Evolutionary conservation across 2,329 filamentous ascomycete genomes (phyloP).

Genomic region (Fusarium verticillioides): DNA sequence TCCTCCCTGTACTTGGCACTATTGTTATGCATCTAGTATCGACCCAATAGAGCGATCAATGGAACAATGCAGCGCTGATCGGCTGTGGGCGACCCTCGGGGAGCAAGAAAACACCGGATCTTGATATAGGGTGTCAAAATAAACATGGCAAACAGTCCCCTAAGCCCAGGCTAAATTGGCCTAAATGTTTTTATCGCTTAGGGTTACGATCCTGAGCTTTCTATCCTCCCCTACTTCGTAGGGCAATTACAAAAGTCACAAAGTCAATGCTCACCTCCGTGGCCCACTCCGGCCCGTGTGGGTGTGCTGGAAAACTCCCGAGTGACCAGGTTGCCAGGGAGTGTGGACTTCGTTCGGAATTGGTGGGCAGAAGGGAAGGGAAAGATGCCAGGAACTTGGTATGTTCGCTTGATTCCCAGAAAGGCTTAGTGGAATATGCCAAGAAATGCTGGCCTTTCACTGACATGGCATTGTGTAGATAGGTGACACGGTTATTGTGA

Average conservation of each 20-base stretch:
- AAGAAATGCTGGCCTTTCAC: constrained; percentile 23
- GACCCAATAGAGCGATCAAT: not conserved
- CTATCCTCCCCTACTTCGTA: too few species aligned
- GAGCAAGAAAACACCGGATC: too few species aligned
- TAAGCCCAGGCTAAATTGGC: too few species aligned
- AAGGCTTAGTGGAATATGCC: constrained; percentile 29
- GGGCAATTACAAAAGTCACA: not conserved
- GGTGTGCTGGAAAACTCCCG: constrained; percentile 36
- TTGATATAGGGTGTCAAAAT: too few species aligned
- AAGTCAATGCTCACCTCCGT: constrained; percentile 18
- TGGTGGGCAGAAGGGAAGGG: constrained; percentile 2
- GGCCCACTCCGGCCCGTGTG: constrained; percentile 30
- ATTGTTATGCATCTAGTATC: not conserved
- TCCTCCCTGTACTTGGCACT: not conserved
- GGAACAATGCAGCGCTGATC: constrained; percentile 8
- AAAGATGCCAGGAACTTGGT: constrained; percentile 30
- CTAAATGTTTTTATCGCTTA: too few species aligned
- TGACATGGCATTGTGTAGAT: constrained; percentile 15
- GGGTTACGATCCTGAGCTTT: too few species aligned
- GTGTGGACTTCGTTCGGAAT: constrained; percentile 1
- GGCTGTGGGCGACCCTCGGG: not conserved
- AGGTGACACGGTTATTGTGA: constrained; percentile 6
- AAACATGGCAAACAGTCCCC: too few species aligned
- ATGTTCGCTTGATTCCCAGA: constrained; percentile 24
- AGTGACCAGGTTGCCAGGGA: constrained; percentile 32